A percentile compares a stretch with the other conserved stretches of the same genome.
Conservation (phyloP, 2,329 filamentous ascomycete genomes). For the Chaetothyriales sp. region DNA sequence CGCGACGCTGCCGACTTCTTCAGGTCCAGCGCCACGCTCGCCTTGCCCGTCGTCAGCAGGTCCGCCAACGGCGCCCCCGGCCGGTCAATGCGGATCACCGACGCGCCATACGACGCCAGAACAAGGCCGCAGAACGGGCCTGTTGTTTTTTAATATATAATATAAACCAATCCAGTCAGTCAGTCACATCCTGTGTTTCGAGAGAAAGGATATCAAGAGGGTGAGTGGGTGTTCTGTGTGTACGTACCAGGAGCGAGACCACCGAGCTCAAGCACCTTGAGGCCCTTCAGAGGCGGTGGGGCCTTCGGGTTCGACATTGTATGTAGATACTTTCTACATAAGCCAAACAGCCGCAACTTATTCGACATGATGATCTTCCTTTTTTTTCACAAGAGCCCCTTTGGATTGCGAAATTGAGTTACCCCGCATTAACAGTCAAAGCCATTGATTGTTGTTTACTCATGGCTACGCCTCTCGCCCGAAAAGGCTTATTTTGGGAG, state of each 20-base stretch:
- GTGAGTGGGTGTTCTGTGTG: slow-evolving; percentile 2
- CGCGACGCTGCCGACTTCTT: slow-evolving; percentile 53
- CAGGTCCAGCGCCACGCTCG: slow-evolving; percentile 62
- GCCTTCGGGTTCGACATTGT: slow-evolving; percentile 6
- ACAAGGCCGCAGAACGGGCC: slow-evolving; percentile 80
- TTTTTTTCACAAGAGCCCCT: too few species aligned
- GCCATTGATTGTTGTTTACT: not conserved
- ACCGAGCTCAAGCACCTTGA: slow-evolving; percentile 52
- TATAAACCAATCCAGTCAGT: too few species aligned
- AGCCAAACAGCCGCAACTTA: too few species aligned
- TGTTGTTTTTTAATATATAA: slow-evolving; percentile 22
- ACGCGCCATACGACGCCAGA: slow-evolving; percentile 76
- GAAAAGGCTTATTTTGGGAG: too few species aligned
- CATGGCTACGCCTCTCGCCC: not conserved
- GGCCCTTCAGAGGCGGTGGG: slow-evolving; percentile 36
- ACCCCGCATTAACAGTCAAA: too few species aligned
- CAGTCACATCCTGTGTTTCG: not conserved
- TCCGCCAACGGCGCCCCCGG: slow-evolving; percentile 43
- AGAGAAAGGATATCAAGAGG: too few species aligned
- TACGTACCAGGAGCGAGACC: slow-evolving; percentile 47
- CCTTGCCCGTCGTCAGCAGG: slow-evolving; percentile 63
- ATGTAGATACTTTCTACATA: not conserved
- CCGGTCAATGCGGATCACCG: slow-evolving; percentile 73
- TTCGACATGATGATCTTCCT: too few species aligned
- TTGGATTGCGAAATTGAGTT: too few species aligned